phyloP scores from a whole-genome alignment of 805 yeast species.

The Grigorovia transvaalensis region DNA sequence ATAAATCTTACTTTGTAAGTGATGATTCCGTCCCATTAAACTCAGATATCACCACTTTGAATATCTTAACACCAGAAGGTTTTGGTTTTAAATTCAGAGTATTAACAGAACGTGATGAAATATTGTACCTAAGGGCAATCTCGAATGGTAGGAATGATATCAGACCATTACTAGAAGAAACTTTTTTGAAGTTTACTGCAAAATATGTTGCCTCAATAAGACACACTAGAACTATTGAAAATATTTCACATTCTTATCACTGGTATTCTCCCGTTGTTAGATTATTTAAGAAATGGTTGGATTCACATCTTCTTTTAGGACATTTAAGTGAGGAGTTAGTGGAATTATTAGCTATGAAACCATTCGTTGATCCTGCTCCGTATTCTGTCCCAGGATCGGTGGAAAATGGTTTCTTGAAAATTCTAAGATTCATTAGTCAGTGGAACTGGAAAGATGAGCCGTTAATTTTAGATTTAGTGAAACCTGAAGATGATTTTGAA shows the following conservation, averaged over 20 bases:
- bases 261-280: slow-evolving; percentile 73
- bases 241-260: slow-evolving; percentile 60
- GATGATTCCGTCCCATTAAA: slow-evolving; percentile 64
- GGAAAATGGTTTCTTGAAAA: slow-evolving; percentile 70
- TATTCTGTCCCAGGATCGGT: slow-evolving; percentile 70
- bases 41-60: slow-evolving; percentile 44
- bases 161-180: slow-evolving; percentile 47
- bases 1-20: slow-evolving; percentile 49
- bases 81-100: slow-evolving; percentile 74
- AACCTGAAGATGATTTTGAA: slow-evolving; percentile 33
- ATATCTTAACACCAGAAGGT: slow-evolving; percentile 79
- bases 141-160: slow-evolving; percentile 51
- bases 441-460: slow-evolving; percentile 97
- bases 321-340: slow-evolving; percentile 71
- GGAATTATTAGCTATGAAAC: slow-evolving; percentile 73
- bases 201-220: slow-evolving; percentile 57
- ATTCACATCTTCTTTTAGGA: slow-evolving; percentile 60
- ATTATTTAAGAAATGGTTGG: slow-evolving; percentile 82
- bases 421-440: slow-evolving; percentile 53
- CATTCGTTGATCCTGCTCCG: slow-evolving; percentile 84
- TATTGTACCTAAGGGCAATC: slow-evolving; percentile 61
- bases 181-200: slow-evolving; percentile 53
- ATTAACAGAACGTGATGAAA: slow-evolving; percentile 74
- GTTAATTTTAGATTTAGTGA: slow-evolving; percentile 65
- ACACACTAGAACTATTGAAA: slow-evolving; percentile 71